phyloP scores from a whole-genome alignment of 2,329 filamentous ascomycete species.

The Neospermospora avenae region DNA sequence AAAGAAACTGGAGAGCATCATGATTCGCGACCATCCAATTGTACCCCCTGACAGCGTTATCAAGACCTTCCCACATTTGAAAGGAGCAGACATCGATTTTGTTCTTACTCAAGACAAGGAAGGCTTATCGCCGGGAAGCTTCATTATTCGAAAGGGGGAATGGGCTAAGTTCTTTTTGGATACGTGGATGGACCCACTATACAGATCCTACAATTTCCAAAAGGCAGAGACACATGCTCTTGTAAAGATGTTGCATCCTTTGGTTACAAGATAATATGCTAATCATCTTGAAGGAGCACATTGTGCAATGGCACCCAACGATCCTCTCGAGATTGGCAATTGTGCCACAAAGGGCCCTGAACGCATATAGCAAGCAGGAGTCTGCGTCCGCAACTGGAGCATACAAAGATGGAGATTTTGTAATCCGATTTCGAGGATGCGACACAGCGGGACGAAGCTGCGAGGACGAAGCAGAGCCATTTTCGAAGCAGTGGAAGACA shows the following conservation, averaged over 20 bases:
- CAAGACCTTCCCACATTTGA: conserved; percentile 84
- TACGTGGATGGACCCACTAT: conserved; percentile 93
- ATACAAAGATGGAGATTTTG: conserved; percentile 81
- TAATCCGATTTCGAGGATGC: conserved; percentile 77
- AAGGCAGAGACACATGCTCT: conserved; percentile 90
- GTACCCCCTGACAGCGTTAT: conserved; percentile 97
- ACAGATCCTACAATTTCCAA: conserved; percentile 92
- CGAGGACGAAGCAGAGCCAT: conserved; percentile 59
- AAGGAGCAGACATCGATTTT: conserved; percentile 73
- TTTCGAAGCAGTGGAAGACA: conserved; percentile 35
- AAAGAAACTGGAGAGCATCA: conserved; percentile 66
- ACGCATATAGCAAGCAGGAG: conserved; percentile 62
- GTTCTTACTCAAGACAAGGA: conserved; percentile 81
- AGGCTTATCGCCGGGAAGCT: conserved; percentile 72
- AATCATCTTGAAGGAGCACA: conserved; percentile 63
- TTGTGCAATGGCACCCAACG: conserved; percentile 95
- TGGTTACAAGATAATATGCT: conserved; percentile 1
- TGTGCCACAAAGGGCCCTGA: conserved; percentile 80
- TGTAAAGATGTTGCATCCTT: conserved; percentile 49
- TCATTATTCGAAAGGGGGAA: conserved; percentile 77
- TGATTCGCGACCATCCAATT: conserved; percentile 82
- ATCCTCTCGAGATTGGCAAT: conserved; percentile 86
- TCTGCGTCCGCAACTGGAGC: conserved; percentile 49
- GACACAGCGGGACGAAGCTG: conserved; percentile 60
- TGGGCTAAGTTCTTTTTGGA: conserved; percentile 94